Percentiles rank a stretch among this genome's conserved stretches.
phyloP scores from a whole-genome alignment of 2,329 filamentous ascomycete species.

The Fusarium albidum region DNA sequence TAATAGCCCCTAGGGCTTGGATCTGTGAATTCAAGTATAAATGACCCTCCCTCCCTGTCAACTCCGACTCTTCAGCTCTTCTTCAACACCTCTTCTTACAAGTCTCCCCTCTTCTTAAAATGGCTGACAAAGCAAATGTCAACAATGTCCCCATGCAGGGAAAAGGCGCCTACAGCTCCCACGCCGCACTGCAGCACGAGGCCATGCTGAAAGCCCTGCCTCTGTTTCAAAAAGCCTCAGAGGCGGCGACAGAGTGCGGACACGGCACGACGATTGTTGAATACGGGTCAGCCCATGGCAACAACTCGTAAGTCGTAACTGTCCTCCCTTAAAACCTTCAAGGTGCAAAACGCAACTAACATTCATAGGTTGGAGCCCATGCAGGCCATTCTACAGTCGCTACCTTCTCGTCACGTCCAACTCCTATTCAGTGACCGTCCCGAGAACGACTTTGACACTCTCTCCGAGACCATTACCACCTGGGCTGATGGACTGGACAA shows the following conservation, averaged over 20 bases:
- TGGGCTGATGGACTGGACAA: not conserved
- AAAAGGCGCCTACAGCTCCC: not conserved
- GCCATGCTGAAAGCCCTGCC: not conserved
- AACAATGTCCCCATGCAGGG: not conserved
- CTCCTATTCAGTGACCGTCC: not conserved
- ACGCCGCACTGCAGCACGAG: not conserved
- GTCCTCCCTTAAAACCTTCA: no score
- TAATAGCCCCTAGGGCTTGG: no score
- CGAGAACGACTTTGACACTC: not conserved
- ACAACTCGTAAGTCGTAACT: not conserved
- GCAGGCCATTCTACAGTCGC: not conserved
- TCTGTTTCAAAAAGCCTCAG: not conserved
- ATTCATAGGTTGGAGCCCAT: not conserved
- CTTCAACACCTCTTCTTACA: no score
- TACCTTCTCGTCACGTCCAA: not conserved
- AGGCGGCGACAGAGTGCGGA: not conserved
- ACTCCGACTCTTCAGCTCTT: not conserved
- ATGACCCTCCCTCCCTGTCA: not conserved
- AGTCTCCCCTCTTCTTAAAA: not conserved
- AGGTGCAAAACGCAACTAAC: not conserved
- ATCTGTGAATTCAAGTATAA: no score
- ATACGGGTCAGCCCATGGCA: not conserved
- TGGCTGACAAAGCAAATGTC: not conserved
- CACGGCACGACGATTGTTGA: not conserved
- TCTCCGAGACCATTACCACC: not conserved